Percentiles rank a stretch among this genome's conserved stretches.
Conservation (phyloP, 495 filamentous ascomycete genomes). For the Lasiosphaeris hirsuta region DNA sequence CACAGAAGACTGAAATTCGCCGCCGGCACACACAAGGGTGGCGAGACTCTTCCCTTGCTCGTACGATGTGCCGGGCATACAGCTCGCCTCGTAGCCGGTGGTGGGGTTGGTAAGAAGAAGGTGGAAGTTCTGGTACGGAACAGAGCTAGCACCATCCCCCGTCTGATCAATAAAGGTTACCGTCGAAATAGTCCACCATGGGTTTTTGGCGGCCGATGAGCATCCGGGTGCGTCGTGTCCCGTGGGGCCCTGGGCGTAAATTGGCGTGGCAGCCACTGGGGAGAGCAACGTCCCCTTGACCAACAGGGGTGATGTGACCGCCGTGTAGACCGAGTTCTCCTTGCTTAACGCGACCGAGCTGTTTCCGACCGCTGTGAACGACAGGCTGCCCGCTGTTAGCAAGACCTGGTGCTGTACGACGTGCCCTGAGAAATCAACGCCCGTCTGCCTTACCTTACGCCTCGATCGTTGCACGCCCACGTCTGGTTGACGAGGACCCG, state of each 20-base stretch:
- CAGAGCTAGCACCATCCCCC: slow-evolving; percentile 13
- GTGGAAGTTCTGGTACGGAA: slow-evolving; percentile 14
- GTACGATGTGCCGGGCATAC: slow-evolving; percentile 12
- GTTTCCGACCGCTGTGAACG: slow-evolving; percentile 23
- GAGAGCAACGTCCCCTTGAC: slow-evolving; percentile 14
- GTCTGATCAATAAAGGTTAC: slow-evolving; percentile 20
- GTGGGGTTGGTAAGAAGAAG: slow-evolving; percentile 21
- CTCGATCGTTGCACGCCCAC: slow-evolving; percentile 22
- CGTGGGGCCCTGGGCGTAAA: slow-evolving; percentile 14
- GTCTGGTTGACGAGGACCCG: slow-evolving; percentile 22
- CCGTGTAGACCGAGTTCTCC: background rate
- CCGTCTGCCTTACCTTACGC: slow-evolving; percentile 14
- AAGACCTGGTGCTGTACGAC: background rate
- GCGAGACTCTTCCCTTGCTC: background rate
- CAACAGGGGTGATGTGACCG: slow-evolving; percentile 5
- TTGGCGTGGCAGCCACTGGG: slow-evolving; percentile 20
- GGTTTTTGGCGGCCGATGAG: slow-evolving; percentile 13
- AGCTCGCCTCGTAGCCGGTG: slow-evolving; percentile 28
- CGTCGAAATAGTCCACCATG: slow-evolving; percentile 18
- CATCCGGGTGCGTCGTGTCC: slow-evolving; percentile 26
- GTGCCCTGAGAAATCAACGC: background rate
- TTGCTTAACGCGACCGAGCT: slow-evolving; percentile 9
- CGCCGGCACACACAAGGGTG: slow-evolving; percentile 15
- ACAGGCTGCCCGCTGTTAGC: slow-evolving; percentile 2
- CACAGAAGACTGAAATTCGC: slow-evolving; percentile 17